Conservation (phyloP, 148 eudicot species). For the Arctostaphylos glauca region DNA sequence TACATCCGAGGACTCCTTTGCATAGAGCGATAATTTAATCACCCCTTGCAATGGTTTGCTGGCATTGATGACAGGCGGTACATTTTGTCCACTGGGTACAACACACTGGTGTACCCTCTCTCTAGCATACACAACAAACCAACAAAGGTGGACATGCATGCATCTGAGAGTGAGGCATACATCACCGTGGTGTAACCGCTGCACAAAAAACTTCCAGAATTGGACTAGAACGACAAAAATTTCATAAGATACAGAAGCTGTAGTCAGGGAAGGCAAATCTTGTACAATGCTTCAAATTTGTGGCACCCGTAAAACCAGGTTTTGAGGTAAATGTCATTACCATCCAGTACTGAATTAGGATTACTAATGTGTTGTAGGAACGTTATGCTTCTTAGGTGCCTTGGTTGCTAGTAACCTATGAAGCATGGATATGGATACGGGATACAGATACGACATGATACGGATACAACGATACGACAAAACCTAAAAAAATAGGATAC, state of each 20-base stretch:
- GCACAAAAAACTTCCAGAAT: background rate
- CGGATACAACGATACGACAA: too few species aligned
- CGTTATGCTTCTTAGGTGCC: background rate
- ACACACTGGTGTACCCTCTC: background rate
- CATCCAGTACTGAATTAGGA: background rate
- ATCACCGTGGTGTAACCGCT: background rate
- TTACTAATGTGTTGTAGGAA: background rate
- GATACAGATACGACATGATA: too few species aligned
- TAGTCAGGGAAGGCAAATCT: background rate
- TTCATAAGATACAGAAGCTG: background rate
- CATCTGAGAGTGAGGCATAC: background rate
- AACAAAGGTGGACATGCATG: background rate
- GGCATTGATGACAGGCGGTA: background rate
- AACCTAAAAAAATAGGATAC: too few species aligned
- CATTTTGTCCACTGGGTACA: background rate
- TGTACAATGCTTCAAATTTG: background rate
- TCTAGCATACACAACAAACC: background rate
- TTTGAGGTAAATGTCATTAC: background rate
- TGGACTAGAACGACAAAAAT: too few species aligned
- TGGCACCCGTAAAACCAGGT: background rate
- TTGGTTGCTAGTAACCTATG: background rate
- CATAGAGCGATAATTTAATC: background rate
- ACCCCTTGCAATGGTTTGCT: background rate
- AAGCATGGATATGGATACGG: too few species aligned
- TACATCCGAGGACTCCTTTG: background rate